A percentile compares a stretch with the other conserved stretches of the same genome.
phyloP scores from a whole-genome alignment of 257 asterid genomes.

The Solanum sparsipilum region DNA sequence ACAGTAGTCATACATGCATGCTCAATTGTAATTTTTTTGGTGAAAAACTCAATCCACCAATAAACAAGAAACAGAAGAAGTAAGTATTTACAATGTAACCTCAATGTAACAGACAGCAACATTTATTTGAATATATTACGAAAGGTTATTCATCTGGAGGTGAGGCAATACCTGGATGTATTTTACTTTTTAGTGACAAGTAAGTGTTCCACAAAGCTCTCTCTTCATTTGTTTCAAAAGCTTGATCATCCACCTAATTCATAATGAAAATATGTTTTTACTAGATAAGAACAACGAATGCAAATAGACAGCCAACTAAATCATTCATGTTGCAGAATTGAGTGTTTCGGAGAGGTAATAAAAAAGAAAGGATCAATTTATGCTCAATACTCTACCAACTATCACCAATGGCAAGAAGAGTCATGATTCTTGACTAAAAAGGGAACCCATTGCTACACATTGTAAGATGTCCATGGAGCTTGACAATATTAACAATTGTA shows the following conservation, averaged over 20 bases:
- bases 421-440: background rate
- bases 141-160: background rate
- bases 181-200: conserved; percentile 51
- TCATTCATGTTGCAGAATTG: background rate
- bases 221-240: conserved; percentile 74
- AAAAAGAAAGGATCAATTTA: background rate
- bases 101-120: background rate
- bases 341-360: background rate
- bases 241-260: conserved; percentile 75
- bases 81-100: background rate
- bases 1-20: background rate
- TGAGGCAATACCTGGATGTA: conserved; percentile 45
- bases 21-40: background rate
- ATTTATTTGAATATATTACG: background rate
- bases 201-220: conserved; percentile 69
- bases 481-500: background rate
- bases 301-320: background rate
- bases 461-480: background rate
- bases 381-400: background rate
- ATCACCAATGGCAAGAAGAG: background rate
- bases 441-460: background rate
- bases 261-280: background rate
- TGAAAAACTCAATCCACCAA: background rate
- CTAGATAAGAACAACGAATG: background rate
- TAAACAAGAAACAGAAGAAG: background rate